Conservation (phyloP, 208 protist species). For the Leptomonas pyrrhocoris region DNA sequence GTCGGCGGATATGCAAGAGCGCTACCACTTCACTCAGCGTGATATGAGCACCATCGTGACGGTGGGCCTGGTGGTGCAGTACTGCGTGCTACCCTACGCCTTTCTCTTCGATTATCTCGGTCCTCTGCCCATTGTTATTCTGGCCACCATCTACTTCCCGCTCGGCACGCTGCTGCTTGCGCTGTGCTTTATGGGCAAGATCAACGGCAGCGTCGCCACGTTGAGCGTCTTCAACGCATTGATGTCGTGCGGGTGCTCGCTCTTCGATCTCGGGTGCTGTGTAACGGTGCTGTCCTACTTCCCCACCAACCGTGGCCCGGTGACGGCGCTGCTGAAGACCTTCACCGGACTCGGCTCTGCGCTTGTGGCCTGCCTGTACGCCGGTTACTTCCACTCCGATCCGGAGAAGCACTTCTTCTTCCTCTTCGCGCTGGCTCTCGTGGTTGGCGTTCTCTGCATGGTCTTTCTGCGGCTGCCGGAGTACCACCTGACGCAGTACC, state of each 20-base stretch:
- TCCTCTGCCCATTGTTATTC: constrained; percentile 39
- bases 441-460: constrained; percentile 29
- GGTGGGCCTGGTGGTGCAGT: constrained; percentile 41
- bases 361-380: constrained; percentile 52
- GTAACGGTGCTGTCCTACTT: constrained; percentile 67
- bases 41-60: constrained; percentile 65
- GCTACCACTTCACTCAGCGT: constrained; percentile 44
- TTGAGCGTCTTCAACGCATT: constrained; percentile 53
- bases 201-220: constrained; percentile 36
- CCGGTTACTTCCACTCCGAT: constrained; percentile 58
- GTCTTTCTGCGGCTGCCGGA: constrained; percentile 49
- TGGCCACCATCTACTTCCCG: constrained; percentile 31
- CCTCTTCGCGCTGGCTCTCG: constrained; percentile 36
- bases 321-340: constrained; percentile 72
- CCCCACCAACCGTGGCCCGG: constrained; percentile 49
- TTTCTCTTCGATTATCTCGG: constrained; percentile 61
- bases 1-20: constrained; percentile 37
- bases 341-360: constrained; percentile 67
- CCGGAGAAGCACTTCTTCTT: constrained; percentile 62
- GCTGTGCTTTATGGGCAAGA: constrained; percentile 50
- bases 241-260: constrained; percentile 37
- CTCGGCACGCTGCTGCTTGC: constrained; percentile 48
- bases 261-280: constrained; percentile 55
- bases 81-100: constrained; percentile 55
- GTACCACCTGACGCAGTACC: constrained; percentile 53